Conservation (phyloP, 1,284 basidiomycete genomes). For the Stygiomarasmius scandens region DNA sequence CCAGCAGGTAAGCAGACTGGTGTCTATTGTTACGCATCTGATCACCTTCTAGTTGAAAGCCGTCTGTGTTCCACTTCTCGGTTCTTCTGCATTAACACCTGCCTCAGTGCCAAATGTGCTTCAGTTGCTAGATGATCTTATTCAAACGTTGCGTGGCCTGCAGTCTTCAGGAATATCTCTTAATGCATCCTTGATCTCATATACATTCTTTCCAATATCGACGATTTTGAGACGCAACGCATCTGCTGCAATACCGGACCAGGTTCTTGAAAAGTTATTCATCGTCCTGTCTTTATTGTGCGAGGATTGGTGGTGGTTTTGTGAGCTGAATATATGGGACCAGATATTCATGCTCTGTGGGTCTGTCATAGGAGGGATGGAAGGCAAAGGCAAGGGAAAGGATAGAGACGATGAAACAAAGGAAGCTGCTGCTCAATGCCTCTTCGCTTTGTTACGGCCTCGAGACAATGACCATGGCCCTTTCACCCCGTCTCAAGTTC, state of each 20-base stretch:
- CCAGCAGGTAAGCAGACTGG: constrained; percentile 29
- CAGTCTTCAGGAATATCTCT: constrained; percentile 43
- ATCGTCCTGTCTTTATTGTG: constrained; percentile 62
- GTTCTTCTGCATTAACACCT: constrained; percentile 60
- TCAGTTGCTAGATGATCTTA: constrained; percentile 57
- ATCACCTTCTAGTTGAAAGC: constrained; percentile 62
- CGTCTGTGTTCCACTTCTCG: constrained; percentile 79
- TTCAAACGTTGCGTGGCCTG: constrained; percentile 46
- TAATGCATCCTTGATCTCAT: constrained; percentile 71
- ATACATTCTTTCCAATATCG: constrained; percentile 86
- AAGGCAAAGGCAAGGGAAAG: constrained; percentile 61
- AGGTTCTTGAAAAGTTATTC: constrained; percentile 76
- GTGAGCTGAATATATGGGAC: constrained; percentile 71
- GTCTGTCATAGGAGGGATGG: constrained; percentile 65
- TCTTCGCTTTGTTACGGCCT: constrained; percentile 57
- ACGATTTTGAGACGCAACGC: constrained; percentile 77
- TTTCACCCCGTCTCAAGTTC: constrained; percentile 23
- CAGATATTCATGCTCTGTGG: constrained; percentile 83
- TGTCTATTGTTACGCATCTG: not conserved
- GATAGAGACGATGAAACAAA: constrained; percentile 79
- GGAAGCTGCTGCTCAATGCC: constrained; percentile 59
- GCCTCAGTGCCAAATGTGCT: constrained; percentile 51
- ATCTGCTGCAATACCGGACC: constrained; percentile 72
- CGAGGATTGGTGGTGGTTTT: constrained; percentile 78
- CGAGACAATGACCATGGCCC: constrained; percentile 26